A percentile compares a stretch with the other conserved stretches of the same genome.
Evolutionary conservation across 352 stramenopile species (phyloP).

Genomic region (Globisporangium cederbergense): DNA sequence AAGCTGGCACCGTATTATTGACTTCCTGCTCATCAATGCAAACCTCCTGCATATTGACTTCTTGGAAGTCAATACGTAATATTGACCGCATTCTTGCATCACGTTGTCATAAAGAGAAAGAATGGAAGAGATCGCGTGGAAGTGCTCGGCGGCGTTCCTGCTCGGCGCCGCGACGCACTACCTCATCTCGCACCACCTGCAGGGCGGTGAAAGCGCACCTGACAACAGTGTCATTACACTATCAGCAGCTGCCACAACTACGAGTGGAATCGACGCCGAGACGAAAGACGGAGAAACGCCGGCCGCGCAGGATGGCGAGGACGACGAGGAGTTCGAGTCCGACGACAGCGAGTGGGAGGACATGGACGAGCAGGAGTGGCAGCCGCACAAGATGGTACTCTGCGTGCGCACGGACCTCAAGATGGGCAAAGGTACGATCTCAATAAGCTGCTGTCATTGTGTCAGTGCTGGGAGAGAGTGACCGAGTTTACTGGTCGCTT

Average conservation of each 20-base stretch:
- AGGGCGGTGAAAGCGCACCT: constrained; percentile 4
- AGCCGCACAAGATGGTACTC: constrained; percentile 93
- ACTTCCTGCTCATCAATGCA: too few relatives aligned
- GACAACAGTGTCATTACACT: constrained; percentile 9
- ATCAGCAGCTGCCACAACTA: background rate
- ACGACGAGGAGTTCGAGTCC: constrained; percentile 27
- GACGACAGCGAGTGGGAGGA: constrained; percentile 66
- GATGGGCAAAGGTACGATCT: constrained; percentile 94
- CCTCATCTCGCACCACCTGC: constrained; percentile 37
- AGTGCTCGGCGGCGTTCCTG: constrained; percentile 73
- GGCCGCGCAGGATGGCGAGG: constrained; percentile 12
- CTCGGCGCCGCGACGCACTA: constrained; percentile 70
- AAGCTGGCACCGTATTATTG: too few relatives aligned
- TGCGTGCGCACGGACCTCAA: constrained; percentile 93
- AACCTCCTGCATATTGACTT: background rate
- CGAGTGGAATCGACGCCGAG: background rate
- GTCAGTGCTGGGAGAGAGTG: background rate
- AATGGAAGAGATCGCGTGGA: constrained; percentile 71
- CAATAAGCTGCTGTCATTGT: constrained; percentile 36
- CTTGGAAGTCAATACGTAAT: background rate
- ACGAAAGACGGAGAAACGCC: background rate
- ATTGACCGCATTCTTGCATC: background rate
- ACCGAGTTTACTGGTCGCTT: background rate
- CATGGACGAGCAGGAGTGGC: constrained; percentile 47
- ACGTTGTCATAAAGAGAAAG: background rate